Base-by-base conservation (phyloP, 1,284 basidiomycete species). In the Vanrija pseudolonga region DNA sequence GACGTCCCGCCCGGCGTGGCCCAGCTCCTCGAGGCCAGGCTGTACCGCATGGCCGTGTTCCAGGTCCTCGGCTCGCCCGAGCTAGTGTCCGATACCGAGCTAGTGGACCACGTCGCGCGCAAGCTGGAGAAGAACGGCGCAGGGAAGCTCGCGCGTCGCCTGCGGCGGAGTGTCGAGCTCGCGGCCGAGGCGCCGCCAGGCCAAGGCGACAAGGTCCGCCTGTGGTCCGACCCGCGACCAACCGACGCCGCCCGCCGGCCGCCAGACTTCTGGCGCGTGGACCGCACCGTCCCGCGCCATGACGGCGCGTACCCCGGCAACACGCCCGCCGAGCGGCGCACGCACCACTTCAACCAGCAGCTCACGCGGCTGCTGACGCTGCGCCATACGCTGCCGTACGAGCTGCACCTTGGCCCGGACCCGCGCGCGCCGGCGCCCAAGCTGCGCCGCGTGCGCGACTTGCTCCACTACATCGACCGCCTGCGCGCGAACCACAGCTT, bases 21-120 rank as follows among this genome's bases (percentile, higher is more conserved):
- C 37, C 57, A 60, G 23, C 64, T 74, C 6, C 65, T 74, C 26
- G 37, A 52, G 18, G 57, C 62, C 9, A 63, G 66, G 17, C 62
- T 72, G 14, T 71, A 62, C 50, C 65, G 70, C 17, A 51, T 71
- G 24, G 55, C 67, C 7, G 67, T 67, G 9, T 70, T 68, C 45
- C 66, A 66, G 42, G 43, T 69, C 15, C 52, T 73, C 51, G 53
- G 55, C 22, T 62, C 59, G 15, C 66, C 69, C 3, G 60, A 64
- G 47, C 63, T 62, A 51, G 54, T 65, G 24, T 41, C 57, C n/a
- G 54, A 71, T 43, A 44, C 37, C 1, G 18, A 38, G 1, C 47
- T 72, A 22, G 24, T 72, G 1, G 23, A 52, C 4, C 42, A 50
- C 15, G 53, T 69, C 3, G 63, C 61, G 11, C 37, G 49, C 9